Base-by-base conservation (phyloP, 768 basidiomycete species). In the Sarcodon aspratus region DNA sequence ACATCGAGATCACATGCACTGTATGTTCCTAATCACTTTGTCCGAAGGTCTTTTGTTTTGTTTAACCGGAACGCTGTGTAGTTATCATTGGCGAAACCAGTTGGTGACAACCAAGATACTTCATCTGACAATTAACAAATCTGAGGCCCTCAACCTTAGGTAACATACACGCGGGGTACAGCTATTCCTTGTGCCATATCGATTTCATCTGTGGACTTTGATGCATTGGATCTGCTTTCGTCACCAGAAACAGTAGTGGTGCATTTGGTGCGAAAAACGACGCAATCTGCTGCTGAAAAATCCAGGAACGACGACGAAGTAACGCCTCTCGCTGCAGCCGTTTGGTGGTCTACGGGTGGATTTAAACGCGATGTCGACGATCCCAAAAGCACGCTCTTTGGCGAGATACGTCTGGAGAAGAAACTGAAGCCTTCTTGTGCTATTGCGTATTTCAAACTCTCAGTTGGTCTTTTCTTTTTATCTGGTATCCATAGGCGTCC, bases 171-270 rank as follows among this genome's bases (percentile, higher is more conserved):
- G 9, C 55, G 57, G 3, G 59, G 59, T n/a, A 54, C 48, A 13
- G 42, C 49, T 31, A 46, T 60, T 9, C 57, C 54, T 44, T 44
- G 56, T 1, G 35, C 44, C 43, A n/a, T 56, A 6, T 32, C 47
- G 8, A 33, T 60, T 40, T 7, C 34, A 8, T 48, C 50, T 18
- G 10, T 34, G 10, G 57, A 60, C 43, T 17, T 18, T 10, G 55
- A 60, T 33, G 52, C 54, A 6, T 51, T 56, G 33, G 55, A 56
- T 40, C 47, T 57, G 27, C 33, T 59, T 45, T 49, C 52, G 17
- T 44, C 55, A 0, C 45, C 49, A 40, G 48, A 51, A 7, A 50
- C 58, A 2, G n/a, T 51, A n/a, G 45, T 32, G 10, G 9, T 55
- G n/a, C 42, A 37, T 9, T 53, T 59, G n/a, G 44, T 55, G 11